Percentiles rank a stretch among this genome's conserved stretches.
These are phyloP conservation scores for Ophiostoma angusticollis DNA, from an alignment of 2,329 filamentous ascomycete genomes.

Conservation along the genomic window DNA sequence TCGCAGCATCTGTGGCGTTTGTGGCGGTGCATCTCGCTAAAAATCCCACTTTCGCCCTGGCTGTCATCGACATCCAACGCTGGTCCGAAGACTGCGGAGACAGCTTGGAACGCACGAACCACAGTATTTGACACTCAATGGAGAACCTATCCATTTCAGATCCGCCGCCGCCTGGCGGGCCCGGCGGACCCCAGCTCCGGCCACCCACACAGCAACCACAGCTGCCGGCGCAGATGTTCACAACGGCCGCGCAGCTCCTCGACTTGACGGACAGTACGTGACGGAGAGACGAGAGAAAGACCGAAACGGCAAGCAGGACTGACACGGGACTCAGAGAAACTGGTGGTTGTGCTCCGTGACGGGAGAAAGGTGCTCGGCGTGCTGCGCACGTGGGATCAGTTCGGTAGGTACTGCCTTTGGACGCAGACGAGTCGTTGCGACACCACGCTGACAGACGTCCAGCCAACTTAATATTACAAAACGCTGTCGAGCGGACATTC, in stretches of 20 bases:
- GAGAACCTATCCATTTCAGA: slow-evolving; percentile 23
- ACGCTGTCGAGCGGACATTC: slow-evolving; percentile 82
- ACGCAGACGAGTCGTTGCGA: too few species aligned
- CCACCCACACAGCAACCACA: slow-evolving; percentile 42
- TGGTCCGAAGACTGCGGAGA: too few species aligned
- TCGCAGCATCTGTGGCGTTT: slow-evolving; percentile 7
- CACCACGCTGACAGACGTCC: too few species aligned
- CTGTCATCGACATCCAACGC: neutral
- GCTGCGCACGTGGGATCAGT: slow-evolving; percentile 93
- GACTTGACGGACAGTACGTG: slow-evolving; percentile 92
- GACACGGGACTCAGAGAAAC: slow-evolving; percentile 56
- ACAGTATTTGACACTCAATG: slow-evolving; percentile 15
- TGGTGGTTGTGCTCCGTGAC: slow-evolving; percentile 81
- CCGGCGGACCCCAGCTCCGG: slow-evolving; percentile 17
- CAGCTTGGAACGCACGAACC: neutral
- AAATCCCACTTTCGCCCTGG: slow-evolving; percentile 5
- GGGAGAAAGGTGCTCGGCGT: slow-evolving; percentile 90
- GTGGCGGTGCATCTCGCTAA: slow-evolving; percentile 3
- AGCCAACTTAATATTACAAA: slow-evolving; percentile 93
- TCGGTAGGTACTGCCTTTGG: slow-evolving; percentile 46
- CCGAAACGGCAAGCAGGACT: neutral
- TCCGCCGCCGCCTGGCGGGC: slow-evolving; percentile 17
- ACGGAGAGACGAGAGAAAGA: neutral
- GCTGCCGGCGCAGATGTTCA: slow-evolving; percentile 92
- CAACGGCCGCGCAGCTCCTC: slow-evolving; percentile 86